Conservation (phyloP, 352 stramenopile genomes). For the Phytophthora fragariae region DNA sequence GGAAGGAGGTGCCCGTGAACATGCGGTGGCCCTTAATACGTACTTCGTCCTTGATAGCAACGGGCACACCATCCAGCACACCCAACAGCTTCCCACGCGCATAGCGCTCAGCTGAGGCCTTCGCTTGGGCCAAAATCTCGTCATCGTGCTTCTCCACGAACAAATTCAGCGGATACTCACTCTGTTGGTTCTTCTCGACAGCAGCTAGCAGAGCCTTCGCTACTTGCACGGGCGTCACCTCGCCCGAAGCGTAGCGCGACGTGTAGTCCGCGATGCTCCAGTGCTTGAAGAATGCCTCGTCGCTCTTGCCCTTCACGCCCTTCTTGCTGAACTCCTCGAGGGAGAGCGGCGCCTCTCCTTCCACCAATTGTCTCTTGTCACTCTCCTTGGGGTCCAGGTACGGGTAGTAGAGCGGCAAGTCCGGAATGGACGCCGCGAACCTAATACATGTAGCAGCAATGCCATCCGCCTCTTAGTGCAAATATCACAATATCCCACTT, state of each 20-base stretch:
- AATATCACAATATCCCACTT: constrained; percentile 33
- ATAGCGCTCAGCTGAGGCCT: constrained; percentile 75
- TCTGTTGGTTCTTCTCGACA: constrained; percentile 59
- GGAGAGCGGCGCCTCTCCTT: constrained; percentile 26
- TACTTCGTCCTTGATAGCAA: constrained; percentile 91
- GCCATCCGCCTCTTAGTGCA: background rate
- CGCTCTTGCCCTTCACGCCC: constrained; percentile 15
- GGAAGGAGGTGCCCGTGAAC: constrained; percentile 81
- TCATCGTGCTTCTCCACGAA: constrained; percentile 84
- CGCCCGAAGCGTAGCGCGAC: constrained; percentile 51
- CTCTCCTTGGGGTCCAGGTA: constrained; percentile 56
- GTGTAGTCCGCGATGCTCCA: constrained; percentile 80
- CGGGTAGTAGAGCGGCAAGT: constrained; percentile 88
- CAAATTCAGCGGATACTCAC: constrained; percentile 61
- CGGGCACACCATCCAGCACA: constrained; percentile 88
- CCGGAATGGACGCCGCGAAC: constrained; percentile 63
- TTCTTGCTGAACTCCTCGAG: constrained; percentile 46
- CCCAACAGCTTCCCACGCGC: constrained; percentile 65
- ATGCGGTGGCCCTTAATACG: constrained; percentile 73
- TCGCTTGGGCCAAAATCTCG: constrained; percentile 72
- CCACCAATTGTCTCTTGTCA: constrained; percentile 25
- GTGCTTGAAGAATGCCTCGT: constrained; percentile 68
- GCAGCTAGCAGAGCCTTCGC: constrained; percentile 68
- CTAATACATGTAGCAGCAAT: constrained; percentile 20
- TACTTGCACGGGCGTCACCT: constrained; percentile 72